Evolutionary conservation across 2,329 filamentous ascomycete genomes (phyloP).

Genomic region (Rachicladosporium sp.): DNA sequence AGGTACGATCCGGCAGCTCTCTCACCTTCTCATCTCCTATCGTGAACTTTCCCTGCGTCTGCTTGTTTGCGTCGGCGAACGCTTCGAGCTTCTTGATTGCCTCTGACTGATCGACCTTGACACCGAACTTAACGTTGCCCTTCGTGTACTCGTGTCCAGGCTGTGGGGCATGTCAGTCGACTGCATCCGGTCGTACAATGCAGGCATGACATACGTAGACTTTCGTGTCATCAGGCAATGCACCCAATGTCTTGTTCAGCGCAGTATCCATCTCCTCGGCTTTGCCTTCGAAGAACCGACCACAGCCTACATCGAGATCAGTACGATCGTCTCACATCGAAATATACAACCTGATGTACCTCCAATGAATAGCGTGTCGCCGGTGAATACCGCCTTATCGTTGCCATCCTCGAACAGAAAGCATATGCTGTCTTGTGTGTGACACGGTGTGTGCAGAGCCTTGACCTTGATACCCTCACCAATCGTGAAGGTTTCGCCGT

Average conservation of each 20-base stretch:
- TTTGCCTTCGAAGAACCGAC: constrained; percentile 88
- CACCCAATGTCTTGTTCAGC: constrained; percentile 70
- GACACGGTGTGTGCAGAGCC: constrained; percentile 89
- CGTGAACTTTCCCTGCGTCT: constrained; percentile 92
- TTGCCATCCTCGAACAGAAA: constrained; percentile 76
- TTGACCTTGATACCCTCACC: constrained; percentile 69
- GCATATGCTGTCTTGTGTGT: constrained; percentile 97
- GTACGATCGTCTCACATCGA: background rate
- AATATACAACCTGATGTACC: constrained; percentile 38
- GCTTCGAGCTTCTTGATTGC: constrained; percentile 63
- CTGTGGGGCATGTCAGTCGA: constrained; percentile 30
- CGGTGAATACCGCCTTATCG: constrained; percentile 77
- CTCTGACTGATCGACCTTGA: constrained; percentile 62
- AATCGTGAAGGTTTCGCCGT: constrained; percentile 69
- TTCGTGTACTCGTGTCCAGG: constrained; percentile 99
- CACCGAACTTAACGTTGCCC: constrained; percentile 78
- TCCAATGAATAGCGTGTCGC: constrained; percentile 90
- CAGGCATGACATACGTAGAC: constrained; percentile 56
- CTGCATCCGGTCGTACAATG: background rate
- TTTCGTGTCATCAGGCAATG: constrained; percentile 77
- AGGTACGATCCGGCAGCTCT: background rate
- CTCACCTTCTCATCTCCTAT: constrained; percentile 91
- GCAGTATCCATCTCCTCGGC: constrained; percentile 86
- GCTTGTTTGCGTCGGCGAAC: constrained; percentile 65
- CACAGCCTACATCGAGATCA: constrained; percentile 52